phyloP scores from a whole-genome alignment of 164 flowering plant genomes.

The Berberis thunbergii region DNA sequence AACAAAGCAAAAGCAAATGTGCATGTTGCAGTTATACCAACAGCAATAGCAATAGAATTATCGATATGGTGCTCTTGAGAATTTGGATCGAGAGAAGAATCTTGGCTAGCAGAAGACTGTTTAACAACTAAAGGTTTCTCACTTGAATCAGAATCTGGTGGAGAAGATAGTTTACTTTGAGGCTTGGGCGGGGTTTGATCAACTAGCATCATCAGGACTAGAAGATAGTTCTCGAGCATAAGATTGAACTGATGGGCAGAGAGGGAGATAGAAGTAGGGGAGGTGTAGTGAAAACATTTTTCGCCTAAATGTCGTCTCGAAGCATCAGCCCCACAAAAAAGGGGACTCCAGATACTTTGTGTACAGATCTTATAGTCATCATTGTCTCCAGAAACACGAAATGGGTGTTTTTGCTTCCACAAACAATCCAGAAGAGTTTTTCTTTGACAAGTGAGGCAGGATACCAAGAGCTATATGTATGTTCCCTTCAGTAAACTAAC shows the following conservation, averaged over 20 bases:
- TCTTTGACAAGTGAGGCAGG: conserved; percentile 38
- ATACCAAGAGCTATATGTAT: conserved; percentile 22
- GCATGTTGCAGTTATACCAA: conserved; percentile 58
- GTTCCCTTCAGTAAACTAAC: conserved; percentile 18
- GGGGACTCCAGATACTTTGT: conserved; percentile 20
- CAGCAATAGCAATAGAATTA: conserved; percentile 44
- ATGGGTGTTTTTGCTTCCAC: conserved; percentile 20
- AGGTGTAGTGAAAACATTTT: conserved; percentile 7
- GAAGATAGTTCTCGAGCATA: conserved; percentile 15
- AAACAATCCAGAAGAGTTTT: conserved; percentile 44
- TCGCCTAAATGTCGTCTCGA: conserved; percentile 26
- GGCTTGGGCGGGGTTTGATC: conserved; percentile 12
- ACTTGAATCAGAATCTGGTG: conserved; percentile 15
- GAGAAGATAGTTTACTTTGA: conserved; percentile 19
- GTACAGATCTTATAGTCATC: conserved; percentile 28
- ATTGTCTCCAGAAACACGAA: conserved; percentile 36
- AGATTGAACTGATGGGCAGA: conserved; percentile 18
- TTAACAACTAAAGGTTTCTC: conserved; percentile 15
- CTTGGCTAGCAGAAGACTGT: conserved; percentile 15
- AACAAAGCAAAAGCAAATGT: conserved; percentile 45
- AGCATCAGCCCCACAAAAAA: conserved; percentile 19
- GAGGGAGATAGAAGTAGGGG: conserved; percentile 15
- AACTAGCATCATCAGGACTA: conserved; percentile 20
- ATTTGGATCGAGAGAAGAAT: conserved; percentile 13
- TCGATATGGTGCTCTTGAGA: conserved; percentile 12